Conservation (phyloP, 306 rosid species). For the Abrus precatorius region DNA sequence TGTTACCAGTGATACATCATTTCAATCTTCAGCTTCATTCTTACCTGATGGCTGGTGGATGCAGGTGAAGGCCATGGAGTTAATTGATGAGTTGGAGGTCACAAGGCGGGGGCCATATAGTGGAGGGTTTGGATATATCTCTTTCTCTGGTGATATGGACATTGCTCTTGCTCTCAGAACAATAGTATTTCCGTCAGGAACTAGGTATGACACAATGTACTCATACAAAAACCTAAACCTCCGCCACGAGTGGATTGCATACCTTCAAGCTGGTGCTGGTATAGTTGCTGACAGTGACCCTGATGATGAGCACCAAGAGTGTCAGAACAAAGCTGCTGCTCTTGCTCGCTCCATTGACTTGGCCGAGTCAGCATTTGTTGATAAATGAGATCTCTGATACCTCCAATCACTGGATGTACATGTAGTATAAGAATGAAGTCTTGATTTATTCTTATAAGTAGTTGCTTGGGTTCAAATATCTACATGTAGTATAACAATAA, state of each 20-base stretch:
- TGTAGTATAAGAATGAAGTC: neutral
- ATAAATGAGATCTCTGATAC: slow-evolving; percentile 38
- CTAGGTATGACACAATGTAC: slow-evolving; percentile 76
- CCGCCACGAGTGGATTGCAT: slow-evolving; percentile 80
- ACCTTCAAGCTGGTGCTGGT: slow-evolving; percentile 93
- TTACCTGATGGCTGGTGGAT: slow-evolving; percentile 34
- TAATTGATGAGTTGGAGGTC: slow-evolving; percentile 78
- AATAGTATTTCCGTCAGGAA: slow-evolving; percentile 71
- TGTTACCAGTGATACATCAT: neutral
- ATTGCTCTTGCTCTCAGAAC: slow-evolving; percentile 83
- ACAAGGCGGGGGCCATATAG: slow-evolving; percentile 81
- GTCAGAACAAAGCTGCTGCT: slow-evolving; percentile 93
- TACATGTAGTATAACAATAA: neutral
- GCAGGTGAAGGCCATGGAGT: slow-evolving; percentile 92
- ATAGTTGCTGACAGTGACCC: slow-evolving; percentile 88
- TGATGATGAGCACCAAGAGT: slow-evolving; percentile 76
- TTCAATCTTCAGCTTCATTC: slow-evolving; percentile 27
- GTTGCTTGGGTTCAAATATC: neutral
- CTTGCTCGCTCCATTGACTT: slow-evolving; percentile 89
- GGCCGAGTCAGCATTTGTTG: slow-evolving; percentile 77
- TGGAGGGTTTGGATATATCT: slow-evolving; percentile 78
- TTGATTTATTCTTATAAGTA: neutral
- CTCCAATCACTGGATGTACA: slow-evolving; percentile 14
- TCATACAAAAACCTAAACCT: slow-evolving; percentile 61
- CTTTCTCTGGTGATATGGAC: slow-evolving; percentile 81